Percentiles rank a stretch among this genome's conserved stretches.
These are phyloP conservation scores for Magnusiomyces magnusii DNA, from an alignment of 1,139 yeast species.

Conservation along the genomic window DNA sequence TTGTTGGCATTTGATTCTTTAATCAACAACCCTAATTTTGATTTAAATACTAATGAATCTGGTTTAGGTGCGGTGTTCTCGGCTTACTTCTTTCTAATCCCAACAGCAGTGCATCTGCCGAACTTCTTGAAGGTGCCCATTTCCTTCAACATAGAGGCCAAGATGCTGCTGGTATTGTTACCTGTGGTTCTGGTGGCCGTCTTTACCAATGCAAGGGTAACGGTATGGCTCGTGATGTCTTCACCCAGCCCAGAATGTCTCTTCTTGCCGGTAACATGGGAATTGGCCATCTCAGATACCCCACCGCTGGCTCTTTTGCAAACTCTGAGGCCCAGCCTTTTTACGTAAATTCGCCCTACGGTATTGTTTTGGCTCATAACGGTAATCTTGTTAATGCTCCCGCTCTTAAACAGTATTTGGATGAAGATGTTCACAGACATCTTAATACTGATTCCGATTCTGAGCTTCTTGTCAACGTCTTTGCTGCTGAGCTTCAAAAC, in stretches of 20 bases:
- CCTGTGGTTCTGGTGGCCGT: constrained; percentile 91
- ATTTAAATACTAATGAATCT: not conserved
- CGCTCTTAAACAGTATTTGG: constrained; percentile 72
- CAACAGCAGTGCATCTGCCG: constrained; percentile 69
- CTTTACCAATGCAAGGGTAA: constrained; percentile 97
- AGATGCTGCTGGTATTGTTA: constrained; percentile 99
- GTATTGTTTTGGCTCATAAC: constrained; percentile 82
- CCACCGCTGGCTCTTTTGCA: constrained; percentile 96
- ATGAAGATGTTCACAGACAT: constrained; percentile 92
- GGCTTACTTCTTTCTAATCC: constrained; percentile 83
- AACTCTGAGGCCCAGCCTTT: constrained; percentile 98
- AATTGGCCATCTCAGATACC: constrained; percentile 87
- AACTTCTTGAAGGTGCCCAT: constrained; percentile 86
- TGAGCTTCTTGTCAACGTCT: constrained; percentile 77
- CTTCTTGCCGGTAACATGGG: constrained; percentile 94
- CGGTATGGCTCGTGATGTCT: constrained; percentile 98
- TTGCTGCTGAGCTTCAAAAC: constrained; percentile 86
- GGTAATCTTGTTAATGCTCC: constrained; percentile 89
- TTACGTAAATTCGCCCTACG: constrained; percentile 95
- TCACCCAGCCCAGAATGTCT: constrained; percentile 71
- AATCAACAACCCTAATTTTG: not conserved
- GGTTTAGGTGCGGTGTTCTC: constrained; percentile 81
- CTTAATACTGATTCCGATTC: constrained; percentile 96
- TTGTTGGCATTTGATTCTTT: not conserved
- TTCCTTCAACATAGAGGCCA: constrained; percentile 97